Base-by-base conservation (phyloP, 768 basidiomycete genomes). In the Trametes maxima region DNA sequence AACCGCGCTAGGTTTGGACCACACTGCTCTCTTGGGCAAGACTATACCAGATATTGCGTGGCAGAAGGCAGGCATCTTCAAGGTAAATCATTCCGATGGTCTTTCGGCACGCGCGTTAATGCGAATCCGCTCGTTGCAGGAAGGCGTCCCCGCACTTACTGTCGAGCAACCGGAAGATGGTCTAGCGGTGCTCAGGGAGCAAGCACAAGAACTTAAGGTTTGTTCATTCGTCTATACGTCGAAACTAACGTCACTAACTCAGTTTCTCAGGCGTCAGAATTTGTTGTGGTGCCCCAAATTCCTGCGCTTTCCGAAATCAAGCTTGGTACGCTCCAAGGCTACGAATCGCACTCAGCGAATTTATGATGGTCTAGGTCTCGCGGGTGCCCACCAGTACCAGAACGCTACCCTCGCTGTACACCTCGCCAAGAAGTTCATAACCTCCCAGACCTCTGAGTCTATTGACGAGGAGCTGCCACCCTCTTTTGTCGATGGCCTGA, bases 11-110 rank as follows among this genome's bases (percentile, higher is more conserved):
- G 97, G 97, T 0, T 84, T 98, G 65, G 97, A 99, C 69, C 97
- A 99, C 75, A 85, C 91, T 44, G 77, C 81, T 57, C 85, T 97
- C 24, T 80, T 99, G 1, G 97, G 97, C 0, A 89, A 89, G 68
- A 97, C 95, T 0, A 75, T 98, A 4, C 75, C 79, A 36, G 92
- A 97, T 69, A 98, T 99, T 65, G 92, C 95, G 1, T 85, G 85
- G 82, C 96, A 98, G 70, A 99, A 99, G 73, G 93, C 89, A 28
- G 97, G 97, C 1, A 98, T 99, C 54, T 98, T 89, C 76, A 99
- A 99, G 82, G 90, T 85, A 53, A 28, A 44, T 57, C 19, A 53
- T 42, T 12, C 35, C 45, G 7, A 33, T 5, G 10, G 2, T 49
- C 1, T 49, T 25, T 33, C 16, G 36, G 36, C 11, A 16, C 5